phyloP scores from a whole-genome alignment of 2,329 filamentous ascomycete genomes.

The Daldinia eschscholtzii region DNA sequence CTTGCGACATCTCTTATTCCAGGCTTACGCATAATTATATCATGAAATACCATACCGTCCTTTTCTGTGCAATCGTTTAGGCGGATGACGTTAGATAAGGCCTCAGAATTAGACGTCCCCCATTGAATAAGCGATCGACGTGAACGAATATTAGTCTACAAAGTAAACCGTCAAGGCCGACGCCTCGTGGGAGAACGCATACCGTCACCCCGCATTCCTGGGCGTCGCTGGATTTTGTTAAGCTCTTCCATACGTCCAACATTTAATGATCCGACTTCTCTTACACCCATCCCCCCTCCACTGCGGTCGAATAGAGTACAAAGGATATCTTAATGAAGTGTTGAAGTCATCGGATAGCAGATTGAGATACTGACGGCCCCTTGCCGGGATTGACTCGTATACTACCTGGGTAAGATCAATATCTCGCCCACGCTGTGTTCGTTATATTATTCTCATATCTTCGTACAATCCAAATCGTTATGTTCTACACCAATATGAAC shows the following conservation, averaged over 20 bases:
- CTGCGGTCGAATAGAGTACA: neutral
- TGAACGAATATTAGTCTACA: conserved; percentile 24
- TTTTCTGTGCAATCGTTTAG: neutral
- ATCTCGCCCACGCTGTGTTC: neutral
- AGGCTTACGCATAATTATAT: conserved; percentile 9
- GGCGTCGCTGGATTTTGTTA: neutral
- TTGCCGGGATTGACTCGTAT: neutral
- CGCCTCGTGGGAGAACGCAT: neutral
- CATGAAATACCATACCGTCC: neutral
- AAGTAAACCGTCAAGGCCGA: neutral
- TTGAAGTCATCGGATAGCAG: neutral
- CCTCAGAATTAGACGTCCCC: neutral
- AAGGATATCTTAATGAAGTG: neutral
- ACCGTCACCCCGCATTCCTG: neutral
- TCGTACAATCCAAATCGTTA: neutral
- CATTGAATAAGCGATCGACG: conserved; percentile 15
- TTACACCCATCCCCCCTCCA: neutral
- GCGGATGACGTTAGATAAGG: conserved; percentile 22
- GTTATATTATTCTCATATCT: neutral
- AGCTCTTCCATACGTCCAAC: neutral
- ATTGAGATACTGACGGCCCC: neutral
- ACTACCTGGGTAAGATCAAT: neutral
- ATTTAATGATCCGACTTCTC: neutral
- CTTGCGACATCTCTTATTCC: conserved; percentile 5
- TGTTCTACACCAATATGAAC: neutral